Conservation (phyloP, 1,284 basidiomycete species). For the Ustilago nuda region DNA sequence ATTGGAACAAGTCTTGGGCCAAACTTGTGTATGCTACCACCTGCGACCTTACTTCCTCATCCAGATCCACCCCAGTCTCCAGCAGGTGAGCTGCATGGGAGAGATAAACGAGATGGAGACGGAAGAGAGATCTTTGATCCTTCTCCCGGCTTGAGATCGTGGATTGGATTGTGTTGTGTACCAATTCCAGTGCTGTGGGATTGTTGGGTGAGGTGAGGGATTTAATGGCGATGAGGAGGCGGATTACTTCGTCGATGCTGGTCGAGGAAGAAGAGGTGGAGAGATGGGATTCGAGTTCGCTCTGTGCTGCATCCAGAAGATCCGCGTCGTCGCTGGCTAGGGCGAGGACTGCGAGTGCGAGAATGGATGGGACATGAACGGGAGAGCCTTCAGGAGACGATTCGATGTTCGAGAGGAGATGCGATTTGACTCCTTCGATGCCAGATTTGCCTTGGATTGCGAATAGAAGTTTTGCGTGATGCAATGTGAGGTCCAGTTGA, state of each 20-base stretch:
- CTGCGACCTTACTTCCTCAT: conserved; percentile 13
- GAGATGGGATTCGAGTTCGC: conserved; percentile 75
- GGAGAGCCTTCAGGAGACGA: neutral
- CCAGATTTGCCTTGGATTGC: conserved; percentile 2
- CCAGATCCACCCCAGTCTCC: neutral
- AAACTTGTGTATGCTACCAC: conserved; percentile 24
- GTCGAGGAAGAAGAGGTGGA: neutral
- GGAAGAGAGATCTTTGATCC: conserved; percentile 24
- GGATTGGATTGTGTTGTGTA: conserved; percentile 30
- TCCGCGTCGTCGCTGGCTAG: conserved; percentile 81
- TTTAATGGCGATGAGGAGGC: conserved; percentile 26
- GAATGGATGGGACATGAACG: conserved; percentile 79
- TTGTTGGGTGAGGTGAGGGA: neutral
- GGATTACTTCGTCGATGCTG: conserved; percentile 13
- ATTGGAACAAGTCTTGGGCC: conserved; percentile 24
- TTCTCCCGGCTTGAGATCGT: conserved; percentile 4
- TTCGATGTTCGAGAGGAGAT: conserved; percentile 27
- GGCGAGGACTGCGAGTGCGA: conserved; percentile 85
- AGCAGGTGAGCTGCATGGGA: conserved; percentile 14
- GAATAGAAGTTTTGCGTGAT: conserved; percentile 32
- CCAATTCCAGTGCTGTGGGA: conserved; percentile 6
- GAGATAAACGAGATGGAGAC: conserved; percentile 28
- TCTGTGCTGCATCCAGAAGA: conserved; percentile 85
- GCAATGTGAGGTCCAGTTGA: conserved; percentile 18
- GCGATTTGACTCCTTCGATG: conserved; percentile 26